These are phyloP conservation scores for Cryphonectria nitschkei DNA, from an alignment of 2,329 filamentous ascomycete species.

Conservation along the genomic window DNA sequence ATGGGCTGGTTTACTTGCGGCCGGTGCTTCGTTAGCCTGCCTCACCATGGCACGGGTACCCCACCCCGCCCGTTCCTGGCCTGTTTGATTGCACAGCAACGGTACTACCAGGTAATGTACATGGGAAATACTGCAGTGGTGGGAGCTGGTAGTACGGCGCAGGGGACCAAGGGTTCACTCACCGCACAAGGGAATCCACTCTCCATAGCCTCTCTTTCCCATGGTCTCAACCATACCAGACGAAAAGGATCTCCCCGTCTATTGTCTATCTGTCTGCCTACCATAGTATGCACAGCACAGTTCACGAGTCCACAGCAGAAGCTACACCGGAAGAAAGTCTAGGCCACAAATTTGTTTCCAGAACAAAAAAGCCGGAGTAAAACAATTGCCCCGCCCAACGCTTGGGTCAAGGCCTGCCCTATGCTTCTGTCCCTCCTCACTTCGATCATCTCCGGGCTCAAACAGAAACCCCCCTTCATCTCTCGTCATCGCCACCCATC, in stretches of 20 bases:
- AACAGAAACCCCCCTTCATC: background rate
- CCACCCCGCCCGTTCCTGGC: constrained; percentile 1
- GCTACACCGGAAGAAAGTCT: background rate
- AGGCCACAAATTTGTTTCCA: background rate
- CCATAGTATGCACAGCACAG: too few species aligned
- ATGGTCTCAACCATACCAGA: too few species aligned
- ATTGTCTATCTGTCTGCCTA: too few species aligned
- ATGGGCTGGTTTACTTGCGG: background rate
- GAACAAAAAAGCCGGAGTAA: background rate
- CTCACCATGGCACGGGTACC: constrained; percentile 4
- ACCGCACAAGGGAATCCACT: too few species aligned
- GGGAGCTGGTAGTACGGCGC: too few species aligned
- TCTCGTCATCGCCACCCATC: background rate
- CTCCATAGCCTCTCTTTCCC: too few species aligned
- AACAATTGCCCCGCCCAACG: background rate
- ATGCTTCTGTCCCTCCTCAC: background rate
- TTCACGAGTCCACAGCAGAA: too few species aligned
- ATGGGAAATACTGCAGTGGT: too few species aligned
- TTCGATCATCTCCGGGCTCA: constrained; percentile 5
- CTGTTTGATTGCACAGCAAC: background rate
- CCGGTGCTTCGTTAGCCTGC: constrained; percentile 8
- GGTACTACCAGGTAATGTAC: background rate
- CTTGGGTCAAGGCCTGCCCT: background rate
- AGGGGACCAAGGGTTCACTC: background rate
- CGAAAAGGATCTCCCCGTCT: too few species aligned